Evolutionary conservation across 2,329 filamentous ascomycete genomes (phyloP).

Genomic region (Penicillium sp.): DNA sequence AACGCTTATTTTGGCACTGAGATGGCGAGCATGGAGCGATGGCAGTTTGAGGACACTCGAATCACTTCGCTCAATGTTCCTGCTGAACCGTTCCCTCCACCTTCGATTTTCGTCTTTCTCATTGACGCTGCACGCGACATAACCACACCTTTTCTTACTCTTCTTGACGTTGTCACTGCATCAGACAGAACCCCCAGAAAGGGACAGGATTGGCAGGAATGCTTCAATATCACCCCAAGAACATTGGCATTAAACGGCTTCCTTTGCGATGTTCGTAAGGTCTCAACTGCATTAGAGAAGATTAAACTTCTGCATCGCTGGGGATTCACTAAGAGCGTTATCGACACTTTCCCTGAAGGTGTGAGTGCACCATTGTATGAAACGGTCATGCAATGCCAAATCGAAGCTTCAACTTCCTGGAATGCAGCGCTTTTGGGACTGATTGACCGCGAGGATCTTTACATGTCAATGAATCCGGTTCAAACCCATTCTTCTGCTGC

Average conservation of each 20-base stretch:
- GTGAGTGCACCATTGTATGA: slow-evolving; percentile 79
- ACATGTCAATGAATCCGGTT: slow-evolving; percentile 58
- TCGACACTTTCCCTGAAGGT: slow-evolving; percentile 82
- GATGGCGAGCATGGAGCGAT: slow-evolving; percentile 53
- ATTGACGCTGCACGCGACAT: slow-evolving; percentile 39
- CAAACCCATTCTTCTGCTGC: slow-evolving; percentile 36
- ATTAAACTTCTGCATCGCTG: slow-evolving; percentile 72
- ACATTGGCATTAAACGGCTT: slow-evolving; percentile 69
- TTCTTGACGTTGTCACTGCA: slow-evolving; percentile 49
- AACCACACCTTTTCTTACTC: slow-evolving; percentile 47
- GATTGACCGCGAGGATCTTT: slow-evolving; percentile 78
- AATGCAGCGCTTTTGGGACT: slow-evolving; percentile 66
- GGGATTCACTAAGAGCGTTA: slow-evolving; percentile 59
- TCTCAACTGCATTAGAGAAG: slow-evolving; percentile 56
- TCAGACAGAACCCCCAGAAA: slow-evolving; percentile 29
- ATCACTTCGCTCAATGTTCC: slow-evolving; percentile 47
- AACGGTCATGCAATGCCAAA: slow-evolving; percentile 77
- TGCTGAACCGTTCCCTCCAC: slow-evolving; percentile 54
- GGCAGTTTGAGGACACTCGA: slow-evolving; percentile 55
- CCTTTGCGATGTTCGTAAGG: slow-evolving; percentile 55
- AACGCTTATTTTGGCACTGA: slow-evolving; percentile 61
- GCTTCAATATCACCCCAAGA: slow-evolving; percentile 55
- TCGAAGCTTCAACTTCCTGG: slow-evolving; percentile 77
- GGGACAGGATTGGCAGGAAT: slow-evolving; percentile 37
- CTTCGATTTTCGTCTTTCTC: slow-evolving; percentile 59